Conservation (phyloP, 768 basidiomycete genomes). For the Tephrocybe rancida region DNA sequence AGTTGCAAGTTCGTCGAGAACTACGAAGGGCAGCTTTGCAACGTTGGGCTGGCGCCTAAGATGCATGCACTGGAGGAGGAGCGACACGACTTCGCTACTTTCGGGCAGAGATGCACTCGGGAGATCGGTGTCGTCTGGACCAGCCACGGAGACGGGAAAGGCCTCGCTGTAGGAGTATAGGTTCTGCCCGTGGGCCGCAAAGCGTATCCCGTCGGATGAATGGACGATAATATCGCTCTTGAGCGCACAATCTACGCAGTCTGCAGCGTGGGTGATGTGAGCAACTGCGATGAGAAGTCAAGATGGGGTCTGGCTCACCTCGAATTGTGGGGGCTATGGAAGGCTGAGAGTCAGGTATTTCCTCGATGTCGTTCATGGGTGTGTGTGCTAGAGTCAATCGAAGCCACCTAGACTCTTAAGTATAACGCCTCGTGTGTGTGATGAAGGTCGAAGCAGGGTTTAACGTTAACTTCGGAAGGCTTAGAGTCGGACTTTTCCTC, state of each 20-base stretch:
- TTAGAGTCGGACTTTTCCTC: too few relatives aligned
- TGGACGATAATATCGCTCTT: conserved; percentile 3
- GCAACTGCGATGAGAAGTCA: too few relatives aligned
- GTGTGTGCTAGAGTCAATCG: too few relatives aligned
- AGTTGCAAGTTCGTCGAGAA: conserved; percentile 1
- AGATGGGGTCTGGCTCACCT: too few relatives aligned
- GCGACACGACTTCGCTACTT: background rate
- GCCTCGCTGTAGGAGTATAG: conserved; percentile 8
- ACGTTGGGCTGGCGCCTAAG: conserved; percentile 13
- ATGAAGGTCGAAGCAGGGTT: too few relatives aligned
- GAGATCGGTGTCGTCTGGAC: background rate
- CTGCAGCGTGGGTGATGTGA: too few relatives aligned
- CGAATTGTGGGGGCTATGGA: too few relatives aligned
- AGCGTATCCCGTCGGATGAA: conserved; percentile 5
- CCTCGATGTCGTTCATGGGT: too few relatives aligned
- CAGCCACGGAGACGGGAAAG: conserved; percentile 5
- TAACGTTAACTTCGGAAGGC: too few relatives aligned
- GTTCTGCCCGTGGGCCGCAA: conserved; percentile 9
- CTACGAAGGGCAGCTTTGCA: background rate
- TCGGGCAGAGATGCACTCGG: background rate
- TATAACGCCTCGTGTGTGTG: too few relatives aligned
- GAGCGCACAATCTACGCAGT: conserved; percentile 1
- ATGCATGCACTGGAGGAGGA: conserved; percentile 13
- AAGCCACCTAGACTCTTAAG: too few relatives aligned
- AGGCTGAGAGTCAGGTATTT: too few relatives aligned